Evolutionary conservation across 2,329 filamentous ascomycete species (phyloP).

Genomic region (Aureobasidium namibiae): DNA sequence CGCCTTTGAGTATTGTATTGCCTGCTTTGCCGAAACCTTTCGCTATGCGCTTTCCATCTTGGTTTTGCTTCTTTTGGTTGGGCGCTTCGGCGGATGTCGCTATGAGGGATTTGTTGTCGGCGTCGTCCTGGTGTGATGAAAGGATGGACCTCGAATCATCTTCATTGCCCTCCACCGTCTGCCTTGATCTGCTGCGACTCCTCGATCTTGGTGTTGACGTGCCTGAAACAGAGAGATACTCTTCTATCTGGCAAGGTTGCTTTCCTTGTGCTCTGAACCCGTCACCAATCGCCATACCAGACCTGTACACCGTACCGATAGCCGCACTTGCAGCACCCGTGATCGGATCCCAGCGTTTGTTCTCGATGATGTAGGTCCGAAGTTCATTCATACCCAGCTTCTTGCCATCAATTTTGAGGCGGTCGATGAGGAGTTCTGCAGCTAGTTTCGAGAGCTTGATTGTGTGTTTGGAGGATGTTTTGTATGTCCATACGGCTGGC

Average conservation of each 20-base stretch:
- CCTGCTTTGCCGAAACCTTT: not conserved
- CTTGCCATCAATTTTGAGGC: not conserved
- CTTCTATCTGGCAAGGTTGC: not conserved
- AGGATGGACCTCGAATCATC: not conserved
- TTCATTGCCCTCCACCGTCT: too few species aligned
- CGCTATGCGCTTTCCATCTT: not conserved
- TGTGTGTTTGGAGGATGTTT: not conserved
- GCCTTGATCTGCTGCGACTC: not conserved
- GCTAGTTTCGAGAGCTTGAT: constrained; percentile 26
- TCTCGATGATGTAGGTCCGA: not conserved
- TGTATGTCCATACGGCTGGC: constrained; percentile 56
- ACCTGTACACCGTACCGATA: not conserved
- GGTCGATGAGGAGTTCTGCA: not conserved
- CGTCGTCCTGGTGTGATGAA: not conserved
- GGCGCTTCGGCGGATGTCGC: too few species aligned
- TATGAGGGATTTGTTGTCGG: constrained; percentile 13
- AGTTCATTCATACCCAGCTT: not conserved
- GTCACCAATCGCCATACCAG: not conserved
- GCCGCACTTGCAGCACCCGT: not conserved
- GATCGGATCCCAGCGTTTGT: not conserved
- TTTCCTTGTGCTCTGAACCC: not conserved
- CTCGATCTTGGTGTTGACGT: not conserved
- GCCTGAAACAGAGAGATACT: not conserved
- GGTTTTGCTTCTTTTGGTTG: not conserved
- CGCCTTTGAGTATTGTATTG: not conserved